Conservation (phyloP, 768 basidiomycete genomes). For the Boletus rubescentipes region DNA sequence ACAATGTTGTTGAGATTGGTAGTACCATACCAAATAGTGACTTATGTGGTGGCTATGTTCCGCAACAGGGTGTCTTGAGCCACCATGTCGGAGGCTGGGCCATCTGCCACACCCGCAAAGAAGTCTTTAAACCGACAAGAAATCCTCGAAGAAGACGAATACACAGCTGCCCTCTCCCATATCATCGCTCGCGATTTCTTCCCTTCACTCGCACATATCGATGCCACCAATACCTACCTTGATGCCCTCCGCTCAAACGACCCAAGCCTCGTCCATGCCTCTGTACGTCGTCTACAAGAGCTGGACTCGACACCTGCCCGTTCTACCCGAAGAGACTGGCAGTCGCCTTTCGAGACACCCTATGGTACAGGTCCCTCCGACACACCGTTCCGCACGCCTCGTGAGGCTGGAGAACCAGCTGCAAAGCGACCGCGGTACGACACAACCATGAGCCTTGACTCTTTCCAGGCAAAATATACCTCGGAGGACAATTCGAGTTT, state of each 20-base stretch:
- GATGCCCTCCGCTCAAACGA: slow-evolving; percentile 78
- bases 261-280: slow-evolving; percentile 69
- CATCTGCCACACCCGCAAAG: slow-evolving; percentile 31
- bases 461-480: slow-evolving; percentile 89
- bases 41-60: slow-evolving; percentile 16
- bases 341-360: slow-evolving; percentile 65
- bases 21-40: too few species aligned
- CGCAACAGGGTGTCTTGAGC: not conserved
- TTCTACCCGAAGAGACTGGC: slow-evolving; percentile 33
- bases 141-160: slow-evolving; percentile 86
- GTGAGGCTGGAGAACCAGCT: slow-evolving; percentile 41
- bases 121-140: slow-evolving; percentile 71
- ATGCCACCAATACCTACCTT: slow-evolving; percentile 85
- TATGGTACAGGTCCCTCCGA: slow-evolving; percentile 58
- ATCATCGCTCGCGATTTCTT: slow-evolving; percentile 99
- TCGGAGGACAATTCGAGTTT: slow-evolving; percentile 99
- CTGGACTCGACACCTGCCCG: slow-evolving; percentile 50
- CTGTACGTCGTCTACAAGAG: slow-evolving; percentile 71
- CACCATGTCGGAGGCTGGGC: slow-evolving; percentile 28
- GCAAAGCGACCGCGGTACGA: slow-evolving; percentile 62
- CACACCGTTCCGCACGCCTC: slow-evolving; percentile 58
- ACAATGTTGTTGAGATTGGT: too few species aligned
- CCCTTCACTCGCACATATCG: slow-evolving; percentile 77
- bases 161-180: slow-evolving; percentile 82
- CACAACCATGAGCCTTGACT: slow-evolving; percentile 66